Evolutionary conservation across 371 early-diverging fungal species (phyloP), one percentile per base, ranked within the genome.

Genomic region (Batkoa obscura): DNA sequence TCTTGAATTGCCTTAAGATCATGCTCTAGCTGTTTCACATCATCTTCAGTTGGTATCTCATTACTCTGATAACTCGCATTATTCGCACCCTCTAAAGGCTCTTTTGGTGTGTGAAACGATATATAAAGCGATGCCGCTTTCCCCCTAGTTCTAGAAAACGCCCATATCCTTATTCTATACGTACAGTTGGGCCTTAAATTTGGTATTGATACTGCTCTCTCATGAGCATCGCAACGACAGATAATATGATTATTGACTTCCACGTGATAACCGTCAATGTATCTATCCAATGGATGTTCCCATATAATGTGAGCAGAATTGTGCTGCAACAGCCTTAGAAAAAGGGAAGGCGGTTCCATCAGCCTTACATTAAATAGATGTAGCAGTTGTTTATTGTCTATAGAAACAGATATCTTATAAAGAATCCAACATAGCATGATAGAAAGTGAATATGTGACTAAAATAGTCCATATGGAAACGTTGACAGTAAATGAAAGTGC

Each of bases 201-300:
- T 2, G 53, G 35, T 37, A 53, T 53, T 4, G 38, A 36, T 15
- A 53, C 30, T 9, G 35, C 2, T 6, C 34, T 34, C 34, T 53
- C 53, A 53, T 34, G 2, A 13, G 35, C 15, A n/a, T 53, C 34
- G 17, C 53, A 53, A 2, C 38, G 17, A 35, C 53, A 9, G 39
- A 53, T 17, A 33, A 53, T 53, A 34, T 38, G 23, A 53, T 53
- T 12, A 34, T 53, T 53, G 34, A 53, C 38, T 34, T 53, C 53
- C n/a, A 53, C 38, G 15, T 53, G 38, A n/a, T 53, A 53, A 15
- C 38, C 15, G 12, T 37, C 30, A 8, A 53, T 4, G 39, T 34
- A 38, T n/a, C 10, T 10, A 4, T 37, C 13, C 3, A 39, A 10
- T n/a, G 35, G n/a, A 38, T 53, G 53, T 38, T 53, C 53, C 53